Evolutionary conservation across 345 rosid genomes (phyloP), one percentile per base, ranked within the genome.

Genomic region (Euclidium syriacum): DNA sequence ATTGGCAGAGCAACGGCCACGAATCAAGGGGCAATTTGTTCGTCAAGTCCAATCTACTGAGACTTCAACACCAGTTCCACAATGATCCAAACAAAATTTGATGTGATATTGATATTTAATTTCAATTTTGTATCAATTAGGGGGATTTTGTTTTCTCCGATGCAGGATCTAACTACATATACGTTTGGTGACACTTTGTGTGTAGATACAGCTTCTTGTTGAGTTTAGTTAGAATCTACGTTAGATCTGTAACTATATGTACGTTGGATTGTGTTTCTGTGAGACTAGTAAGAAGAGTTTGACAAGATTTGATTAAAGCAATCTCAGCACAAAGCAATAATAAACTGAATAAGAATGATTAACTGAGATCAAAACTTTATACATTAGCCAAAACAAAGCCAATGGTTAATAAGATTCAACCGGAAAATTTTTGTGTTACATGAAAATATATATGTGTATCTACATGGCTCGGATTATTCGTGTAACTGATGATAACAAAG

Each of bases 21-120:
- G 85, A 44, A 70, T 81, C 54, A 77, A 73, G 42, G 91, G 91
- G 3, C 95, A 87, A 60, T 87, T 87, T 69, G 88, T 84, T 52
- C 79, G 88, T 23, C 88, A 73, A 35, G 72, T 23, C 9, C 68
- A 59, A 24, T 56, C 71, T 7, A 52, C 23, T 3, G 64, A 66
- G 57, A 29, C 26, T 15, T 20, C 70, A 65, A 53, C 65, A 71
- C 50, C 64, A 49, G 35, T 55, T 57, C 62, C 53, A 56, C 32
- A 56, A 12, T 63, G 54, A 71, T 48, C 47, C 46, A 50, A 39
- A 33, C 50, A 18, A 26, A 41, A n/a, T n/a, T 18, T 61, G 52
- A 54, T 62, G 20, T 18, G 6, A 22, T 17, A 14, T 16, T 11
- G 7, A 34, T 4, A 41, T n/a, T n/a, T n/a, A n/a, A n/a, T n/a